Conservation (phyloP, 805 yeast genomes). For the Candida palmyrensis region DNA sequence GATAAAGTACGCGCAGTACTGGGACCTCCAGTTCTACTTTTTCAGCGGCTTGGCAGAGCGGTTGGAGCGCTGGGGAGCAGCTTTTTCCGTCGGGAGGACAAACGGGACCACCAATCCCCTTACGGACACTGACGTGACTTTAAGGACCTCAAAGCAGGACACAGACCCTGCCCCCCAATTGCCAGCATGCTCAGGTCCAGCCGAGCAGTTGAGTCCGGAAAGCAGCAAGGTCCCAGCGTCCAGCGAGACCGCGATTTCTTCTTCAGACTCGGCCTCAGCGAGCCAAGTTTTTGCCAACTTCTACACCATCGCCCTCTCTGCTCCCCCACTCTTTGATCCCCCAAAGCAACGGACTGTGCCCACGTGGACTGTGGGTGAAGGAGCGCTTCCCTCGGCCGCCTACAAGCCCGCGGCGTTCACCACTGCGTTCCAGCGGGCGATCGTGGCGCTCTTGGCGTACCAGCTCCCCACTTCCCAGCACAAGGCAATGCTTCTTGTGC, state of each 20-base stretch:
- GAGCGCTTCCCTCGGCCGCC: slow-evolving; percentile 29
- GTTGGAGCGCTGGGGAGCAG: slow-evolving; percentile 17
- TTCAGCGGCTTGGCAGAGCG: slow-evolving; percentile 42
- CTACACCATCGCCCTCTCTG: slow-evolving; percentile 25
- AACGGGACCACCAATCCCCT: too few species aligned
- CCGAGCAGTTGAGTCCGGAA: too few species aligned
- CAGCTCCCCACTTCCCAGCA: slow-evolving; percentile 52
- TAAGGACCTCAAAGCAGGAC: slow-evolving; percentile 9
- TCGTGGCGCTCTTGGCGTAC: slow-evolving; percentile 53
- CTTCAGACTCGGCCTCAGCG: slow-evolving; percentile 6
- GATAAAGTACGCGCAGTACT: slow-evolving; percentile 48
- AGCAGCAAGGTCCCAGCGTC: too few species aligned
- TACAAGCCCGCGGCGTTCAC: slow-evolving; percentile 45
- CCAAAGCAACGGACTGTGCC: slow-evolving; percentile 26
- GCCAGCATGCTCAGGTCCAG: too few species aligned
- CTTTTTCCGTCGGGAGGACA: too few species aligned
- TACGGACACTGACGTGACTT: too few species aligned
- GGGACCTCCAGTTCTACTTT: slow-evolving; percentile 78
- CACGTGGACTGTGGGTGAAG: slow-evolving; percentile 27
- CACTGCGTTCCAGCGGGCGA: slow-evolving; percentile 62
- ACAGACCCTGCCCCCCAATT: too few species aligned
- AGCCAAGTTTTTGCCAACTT: slow-evolving; percentile 33
- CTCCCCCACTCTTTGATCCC: slow-evolving; percentile 7
- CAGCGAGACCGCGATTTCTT: too few species aligned
- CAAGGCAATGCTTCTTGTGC: slow-evolving; percentile 58